Evolutionary conservation across 257 asterid genomes (phyloP), one percentile per base, ranked within the genome.

Genomic region (Lycium ferocissimum): DNA sequence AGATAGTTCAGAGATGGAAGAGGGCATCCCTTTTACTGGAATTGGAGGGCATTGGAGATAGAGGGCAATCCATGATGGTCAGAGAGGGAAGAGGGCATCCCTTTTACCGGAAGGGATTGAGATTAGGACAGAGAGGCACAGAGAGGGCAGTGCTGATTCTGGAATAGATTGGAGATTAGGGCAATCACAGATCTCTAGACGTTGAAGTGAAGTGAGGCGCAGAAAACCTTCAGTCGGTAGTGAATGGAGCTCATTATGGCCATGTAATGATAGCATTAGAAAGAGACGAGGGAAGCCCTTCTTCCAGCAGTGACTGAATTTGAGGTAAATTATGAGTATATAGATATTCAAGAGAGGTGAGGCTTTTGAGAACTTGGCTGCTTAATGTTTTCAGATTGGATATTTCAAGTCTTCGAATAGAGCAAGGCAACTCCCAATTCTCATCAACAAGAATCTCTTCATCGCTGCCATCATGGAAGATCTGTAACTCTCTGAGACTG

Each of bases 321-420:
- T 14, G 51, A 37, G 22, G 76, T 14, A 37, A 37, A 0, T 7
- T 0, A 0, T 0, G 0, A 37, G 22, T 2, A 69, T 0, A 0
- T 7, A 67, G 51, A 3, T 0, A 14, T 1, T 67, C 22, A 37
- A 67, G 51, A 37, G 76, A 67, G 51, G 76, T 67, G 78, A 69
- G 53, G 14, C 53, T 69, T 38, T 38, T 38, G 53, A 69, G 78
- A 14, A 38, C 7, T 7, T 37, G 53, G 14, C 45, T 40, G 43
- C 63, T 70, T 1, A 85, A 53, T 26, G 54, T 81, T 69, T 80
- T 81, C 35, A 85, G 7, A 70, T 81, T 80, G 10, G 0, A 0
- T 13, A 79, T 1, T 0, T 0, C 0, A 7, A 85, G 63, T 3
- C 0, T 0, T 14, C 2, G 53, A 51, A 75, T 82, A 6, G 65